Evolutionary conservation across 768 basidiomycete species (phyloP).

Genomic region (Lactifluus pinguis): DNA sequence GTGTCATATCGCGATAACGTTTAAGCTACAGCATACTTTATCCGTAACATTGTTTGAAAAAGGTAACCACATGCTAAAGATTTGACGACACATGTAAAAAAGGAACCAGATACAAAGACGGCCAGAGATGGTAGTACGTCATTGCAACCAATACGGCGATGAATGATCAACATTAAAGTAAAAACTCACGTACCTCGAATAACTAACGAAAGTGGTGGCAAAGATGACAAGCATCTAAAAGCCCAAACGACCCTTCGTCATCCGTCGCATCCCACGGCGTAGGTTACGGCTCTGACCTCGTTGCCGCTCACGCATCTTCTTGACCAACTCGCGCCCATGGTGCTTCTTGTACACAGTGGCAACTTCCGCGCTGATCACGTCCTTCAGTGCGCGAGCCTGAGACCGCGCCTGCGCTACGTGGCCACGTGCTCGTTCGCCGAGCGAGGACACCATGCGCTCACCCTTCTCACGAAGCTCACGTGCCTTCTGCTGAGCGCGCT

Average conservation of each 20-base stretch:
- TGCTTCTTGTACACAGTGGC: conserved; percentile 6
- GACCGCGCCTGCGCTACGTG: conserved; percentile 22
- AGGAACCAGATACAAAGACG: neutral
- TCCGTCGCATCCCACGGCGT: conserved; percentile 1
- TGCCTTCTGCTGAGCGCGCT: conserved; percentile 24
- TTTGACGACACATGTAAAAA: neutral
- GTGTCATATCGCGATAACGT: neutral
- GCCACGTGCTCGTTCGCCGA: conserved; percentile 22
- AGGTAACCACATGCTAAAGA: conserved; percentile 4
- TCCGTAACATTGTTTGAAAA: conserved; percentile 4
- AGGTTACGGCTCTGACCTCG: conserved; percentile 13
- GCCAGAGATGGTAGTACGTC: neutral
- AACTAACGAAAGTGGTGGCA: neutral
- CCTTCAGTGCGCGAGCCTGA: conserved; percentile 24
- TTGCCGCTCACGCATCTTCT: conserved; percentile 16
- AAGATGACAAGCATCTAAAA: conserved; percentile 1
- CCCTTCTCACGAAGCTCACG: conserved; percentile 25
- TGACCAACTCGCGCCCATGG: neutral
- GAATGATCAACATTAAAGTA: conserved; percentile 1
- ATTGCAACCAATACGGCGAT: neutral
- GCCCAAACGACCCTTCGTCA: conserved; percentile 9
- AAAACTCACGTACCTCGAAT: conserved; percentile 10
- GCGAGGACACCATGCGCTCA: conserved; percentile 21
- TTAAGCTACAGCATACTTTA: conserved; percentile 12
- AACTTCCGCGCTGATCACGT: conserved; percentile 13